Conservation (phyloP, 1,284 basidiomycete genomes). For the Lignosus rhinocerotis region DNA sequence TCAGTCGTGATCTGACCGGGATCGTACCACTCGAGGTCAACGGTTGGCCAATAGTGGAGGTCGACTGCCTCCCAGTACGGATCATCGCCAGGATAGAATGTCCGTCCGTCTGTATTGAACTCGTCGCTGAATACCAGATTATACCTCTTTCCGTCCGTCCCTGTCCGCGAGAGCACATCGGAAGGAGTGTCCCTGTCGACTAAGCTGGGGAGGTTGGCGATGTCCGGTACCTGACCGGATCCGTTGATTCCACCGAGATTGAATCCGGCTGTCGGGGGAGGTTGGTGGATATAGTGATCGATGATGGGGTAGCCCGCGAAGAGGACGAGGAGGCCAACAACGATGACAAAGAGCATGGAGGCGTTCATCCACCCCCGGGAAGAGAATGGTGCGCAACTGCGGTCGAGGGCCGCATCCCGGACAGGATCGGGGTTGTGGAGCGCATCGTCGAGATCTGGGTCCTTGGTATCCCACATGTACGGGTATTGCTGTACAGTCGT, state of each 20-base stretch:
- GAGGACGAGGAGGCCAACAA: conserved; percentile 61
- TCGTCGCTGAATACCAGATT: conserved; percentile 92
- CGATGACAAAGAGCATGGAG: conserved; percentile 57
- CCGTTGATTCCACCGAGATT: conserved; percentile 77
- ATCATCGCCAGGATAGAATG: conserved; percentile 80
- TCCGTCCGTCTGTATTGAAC: conserved; percentile 78
- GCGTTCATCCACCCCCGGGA: conserved; percentile 74
- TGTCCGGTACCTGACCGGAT: conserved; percentile 67
- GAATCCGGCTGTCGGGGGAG: conserved; percentile 46
- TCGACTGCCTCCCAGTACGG: conserved; percentile 77
- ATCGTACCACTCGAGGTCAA: conserved; percentile 85
- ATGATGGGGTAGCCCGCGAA: conserved; percentile 85
- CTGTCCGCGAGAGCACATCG: conserved; percentile 45
- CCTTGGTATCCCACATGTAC: conserved; percentile 70
- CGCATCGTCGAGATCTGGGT: conserved; percentile 76
- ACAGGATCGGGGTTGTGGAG: conserved; percentile 75
- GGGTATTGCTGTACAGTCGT: conserved; percentile 40
- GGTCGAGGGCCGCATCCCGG: conserved; percentile 55
- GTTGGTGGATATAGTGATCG: conserved; percentile 41
- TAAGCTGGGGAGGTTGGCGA: conserved; percentile 55
- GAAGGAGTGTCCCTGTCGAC: conserved; percentile 74
- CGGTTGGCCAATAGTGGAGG: conserved; percentile 80
- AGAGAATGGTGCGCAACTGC: conserved; percentile 65
- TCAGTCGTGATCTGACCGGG: conserved; percentile 70
- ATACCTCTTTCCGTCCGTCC: conserved; percentile 75